phyloP scores from a whole-genome alignment of 371 early-diverging fungal genomes.

The Apophysomyces ossiformis region DNA sequence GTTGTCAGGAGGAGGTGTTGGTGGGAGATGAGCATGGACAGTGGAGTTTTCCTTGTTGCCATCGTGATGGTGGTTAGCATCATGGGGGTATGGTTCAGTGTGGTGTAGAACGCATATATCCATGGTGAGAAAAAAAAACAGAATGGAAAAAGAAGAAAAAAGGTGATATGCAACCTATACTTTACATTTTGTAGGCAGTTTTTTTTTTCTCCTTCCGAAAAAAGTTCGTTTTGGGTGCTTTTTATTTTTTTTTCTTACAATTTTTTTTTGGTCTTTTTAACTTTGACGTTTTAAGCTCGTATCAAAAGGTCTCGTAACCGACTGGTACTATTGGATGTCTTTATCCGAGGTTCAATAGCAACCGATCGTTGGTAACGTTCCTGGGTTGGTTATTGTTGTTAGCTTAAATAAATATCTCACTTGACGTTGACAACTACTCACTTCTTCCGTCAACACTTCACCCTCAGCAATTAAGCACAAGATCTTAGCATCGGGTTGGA shows the following conservation, averaged over 20 bases:
- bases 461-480: constrained; percentile 26
- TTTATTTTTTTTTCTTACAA: neutral
- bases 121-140: constrained; percentile 15
- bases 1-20: neutral
- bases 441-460: constrained; percentile 30
- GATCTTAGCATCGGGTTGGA: constrained; percentile 23
- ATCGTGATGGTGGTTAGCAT: constrained; percentile 4
- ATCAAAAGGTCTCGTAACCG: constrained; percentile 28
- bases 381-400: constrained; percentile 7
- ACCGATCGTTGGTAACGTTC: constrained; percentile 22
- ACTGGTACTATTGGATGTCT: constrained; percentile 21
- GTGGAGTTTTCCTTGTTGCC: neutral
- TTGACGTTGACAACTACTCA: constrained; percentile 16
- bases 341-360: constrained; percentile 22
- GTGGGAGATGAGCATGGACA: neutral
- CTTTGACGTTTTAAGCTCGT: constrained; percentile 10
- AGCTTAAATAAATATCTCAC: constrained; percentile 5
- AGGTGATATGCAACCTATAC: neutral
- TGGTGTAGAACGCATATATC: constrained; percentile 17
- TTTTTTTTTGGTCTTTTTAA: too few species aligned
- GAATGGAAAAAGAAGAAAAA: neutral
- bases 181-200: neutral
- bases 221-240: neutral
- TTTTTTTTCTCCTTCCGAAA: constrained; percentile 15
- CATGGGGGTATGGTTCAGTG: neutral